Evolutionary conservation across 257 asterid genomes (phyloP), one percentile per base, ranked within the genome.

Genomic region (Solanum chilense): DNA sequence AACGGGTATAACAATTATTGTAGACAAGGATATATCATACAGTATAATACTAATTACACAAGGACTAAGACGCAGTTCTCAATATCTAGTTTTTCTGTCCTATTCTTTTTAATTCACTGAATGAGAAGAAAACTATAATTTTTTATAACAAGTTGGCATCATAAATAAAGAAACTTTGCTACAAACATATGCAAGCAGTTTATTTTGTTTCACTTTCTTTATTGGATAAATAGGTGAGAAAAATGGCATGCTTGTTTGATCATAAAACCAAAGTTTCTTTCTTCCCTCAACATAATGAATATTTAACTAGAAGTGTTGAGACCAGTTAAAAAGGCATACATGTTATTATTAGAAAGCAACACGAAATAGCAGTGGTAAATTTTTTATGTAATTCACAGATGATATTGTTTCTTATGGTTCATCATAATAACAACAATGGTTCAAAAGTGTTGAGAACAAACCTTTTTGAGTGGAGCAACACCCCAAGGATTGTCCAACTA

Each of bases 401-500:
- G 64, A 78, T 80, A 80, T 80, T 80, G 18, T 44, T 80, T 80
- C 85, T 47, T 27, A 80, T 47, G 11, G 41, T 47, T 80, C 85
- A 80, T 80, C 29, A 27, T 29, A 29, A 29, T 49, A 45, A 47
- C 44, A 85, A 44, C 87, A 56, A 75, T 29, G 73, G 18, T 70
- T 18, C 20, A 33, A 41, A 80, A 86, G 31, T 21, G 31, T 66
- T 44, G 5, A 82, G 5, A 86, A 89, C n/a, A 62, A 83, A 95
- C 99, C 98, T 96, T 96, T 91, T 95, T 96, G 90, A 96, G 94
- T 86, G 98, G 93, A 86, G 93, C 90, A 88, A 96, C 99, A 70
- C 98, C 99, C 99, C 99, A 96, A 37, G 97, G 99, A 91, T 96
- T 96, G 87, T 96, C 98, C 92, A 91, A 92, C 86, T 94, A 96